phyloP scores from a whole-genome alignment of 495 filamentous ascomycete genomes.

The Niebla homalea region DNA sequence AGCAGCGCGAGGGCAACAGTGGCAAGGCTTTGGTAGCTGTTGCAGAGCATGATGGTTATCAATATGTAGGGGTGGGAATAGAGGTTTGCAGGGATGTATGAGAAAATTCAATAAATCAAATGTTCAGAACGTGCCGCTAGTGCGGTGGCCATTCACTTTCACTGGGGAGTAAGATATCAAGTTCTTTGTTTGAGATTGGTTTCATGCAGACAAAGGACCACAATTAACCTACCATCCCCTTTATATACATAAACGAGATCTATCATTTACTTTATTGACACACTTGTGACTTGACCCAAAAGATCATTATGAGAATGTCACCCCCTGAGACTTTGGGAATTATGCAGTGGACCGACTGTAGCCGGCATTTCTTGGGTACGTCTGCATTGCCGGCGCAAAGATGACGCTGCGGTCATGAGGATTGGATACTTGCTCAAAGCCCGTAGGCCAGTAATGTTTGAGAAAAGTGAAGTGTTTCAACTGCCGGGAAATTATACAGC shows the following conservation, averaged over 20 bases:
- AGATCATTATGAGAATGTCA: no score
- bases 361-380: background rate
- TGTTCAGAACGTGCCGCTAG: background rate
- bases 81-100: background rate
- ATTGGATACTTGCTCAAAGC: no score
- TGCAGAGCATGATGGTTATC: slow-evolving; percentile 24
- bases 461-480: background rate
- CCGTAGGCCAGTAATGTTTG: background rate
- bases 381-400: background rate
- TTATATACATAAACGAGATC: background rate
- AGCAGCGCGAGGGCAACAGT: slow-evolving; percentile 26
- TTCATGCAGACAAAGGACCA: background rate
- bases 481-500: no score
- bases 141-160: background rate
- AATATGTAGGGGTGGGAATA: background rate
- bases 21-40: slow-evolving; percentile 24
- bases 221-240: background rate
- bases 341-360: background rate
- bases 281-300: no score
- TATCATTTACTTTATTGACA: background rate
- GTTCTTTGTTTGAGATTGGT: background rate
- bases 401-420: background rate
- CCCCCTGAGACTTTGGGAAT: background rate
- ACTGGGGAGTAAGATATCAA: background rate
- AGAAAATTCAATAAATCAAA: background rate